Conservation (phyloP, 306 rosid genomes). For the Hippophae gyantsensis region DNA sequence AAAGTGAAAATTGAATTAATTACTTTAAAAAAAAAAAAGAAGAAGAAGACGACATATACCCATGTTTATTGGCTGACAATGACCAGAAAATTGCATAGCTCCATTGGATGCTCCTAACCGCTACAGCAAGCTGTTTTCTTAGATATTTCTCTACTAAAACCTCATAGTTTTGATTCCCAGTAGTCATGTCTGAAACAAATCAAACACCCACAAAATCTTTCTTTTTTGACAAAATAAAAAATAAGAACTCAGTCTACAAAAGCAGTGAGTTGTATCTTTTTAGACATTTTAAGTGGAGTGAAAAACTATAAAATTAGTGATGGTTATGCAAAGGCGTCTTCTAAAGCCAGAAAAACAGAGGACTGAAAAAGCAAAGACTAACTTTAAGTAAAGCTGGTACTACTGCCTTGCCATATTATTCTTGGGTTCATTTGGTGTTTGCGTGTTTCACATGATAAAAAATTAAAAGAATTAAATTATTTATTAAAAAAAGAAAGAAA, state of each 20-base stretch:
- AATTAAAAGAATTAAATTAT: no score
- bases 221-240: constrained; percentile 6
- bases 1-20: background rate
- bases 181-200: constrained; percentile 21
- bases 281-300: background rate
- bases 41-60: constrained; percentile 25
- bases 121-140: constrained; percentile 60
- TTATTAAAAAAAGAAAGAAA: no score
- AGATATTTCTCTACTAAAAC: constrained; percentile 31
- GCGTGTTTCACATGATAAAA: no score
- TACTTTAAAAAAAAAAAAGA: background rate
- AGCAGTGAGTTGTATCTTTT: background rate
- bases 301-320: no score
- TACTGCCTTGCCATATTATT: no score
- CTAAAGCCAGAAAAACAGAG: no score
- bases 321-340: no score
- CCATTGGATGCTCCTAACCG: constrained; percentile 79
- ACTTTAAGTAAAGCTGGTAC: no score
- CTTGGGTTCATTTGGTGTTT: no score
- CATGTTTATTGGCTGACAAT: constrained; percentile 45
- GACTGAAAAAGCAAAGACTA: no score
- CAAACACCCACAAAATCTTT: no score
- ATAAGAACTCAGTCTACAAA: constrained; percentile 1
- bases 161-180: constrained; percentile 33
- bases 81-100: constrained; percentile 91